Base-by-base conservation (phyloP, 164 flowering plant genomes). In the Macadamia tetraphylla region DNA sequence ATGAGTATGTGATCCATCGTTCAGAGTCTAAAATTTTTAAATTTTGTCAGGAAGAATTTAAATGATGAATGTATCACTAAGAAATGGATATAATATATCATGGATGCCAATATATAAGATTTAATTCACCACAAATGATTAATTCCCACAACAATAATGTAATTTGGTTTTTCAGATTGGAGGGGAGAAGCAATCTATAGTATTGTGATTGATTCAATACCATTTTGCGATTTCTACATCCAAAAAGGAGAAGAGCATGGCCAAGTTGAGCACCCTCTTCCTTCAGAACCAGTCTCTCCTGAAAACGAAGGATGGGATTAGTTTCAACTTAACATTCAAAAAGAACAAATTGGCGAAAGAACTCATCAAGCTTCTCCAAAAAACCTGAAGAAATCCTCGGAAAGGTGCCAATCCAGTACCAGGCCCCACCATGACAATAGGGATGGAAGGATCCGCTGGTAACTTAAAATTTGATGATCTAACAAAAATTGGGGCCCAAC, bases 191-290 rank as follows among this genome's bases (percentile, higher is more conserved):
- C 40, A 35, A 35, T 35, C 40, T 35, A 35, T 35, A 35, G 40
- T 35, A 35, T 35, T 5, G 5, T 43, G 4, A 62, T 18, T 40
- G 43, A 57, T 18, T 10, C n/a, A 30, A 69, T 76, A 88, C 98
- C 96, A 91, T 81, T 67, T 70, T 71, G 49, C 91, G 91, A 66
- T 88, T 92, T 73, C 98, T 87, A 65, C 98, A 92, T 23, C 98
- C 98, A 70, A 92, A 92, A 79, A 87, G 88, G 53, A 93, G 82
- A 32, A 86, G 23, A 62, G 97, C 86, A 29, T 86, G 85, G 43
- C 98, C 98, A 61, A 93, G 92, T 66, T 88, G 73, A 62, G 71
- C 78, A 31, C 94, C 92, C 46, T 75, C 79, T 64, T 82, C 81
- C 75, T 88, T 89, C 67, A 88, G 73, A 42, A 85, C 93, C 68